Base-by-base conservation (phyloP, 805 yeast genomes). In the Blastobotrys attinorum region DNA sequence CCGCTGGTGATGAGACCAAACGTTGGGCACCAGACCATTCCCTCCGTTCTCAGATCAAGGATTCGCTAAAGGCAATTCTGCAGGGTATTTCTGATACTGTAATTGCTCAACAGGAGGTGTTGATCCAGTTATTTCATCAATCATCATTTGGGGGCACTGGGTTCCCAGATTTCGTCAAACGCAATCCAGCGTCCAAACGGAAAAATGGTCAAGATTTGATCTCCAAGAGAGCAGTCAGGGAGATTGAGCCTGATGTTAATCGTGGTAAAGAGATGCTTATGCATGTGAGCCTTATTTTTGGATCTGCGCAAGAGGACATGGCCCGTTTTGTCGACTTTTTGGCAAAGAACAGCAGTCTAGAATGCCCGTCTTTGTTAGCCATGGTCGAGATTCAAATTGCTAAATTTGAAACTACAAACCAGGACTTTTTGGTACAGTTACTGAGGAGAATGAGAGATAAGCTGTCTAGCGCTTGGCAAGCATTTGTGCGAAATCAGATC, bases 351-450 rank as follows among this genome's bases (percentile, higher is more conserved):
- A 65, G 67, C 31, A 63, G 64, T 31, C 56, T 71, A 8, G 66
- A 69, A 25, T 60, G 65, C 13, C 76, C 80, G 1, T 61, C 67
- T 3, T 51, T 75, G 1, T 48, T 72, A 37, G 52, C 69, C 1
- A 58, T 67, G 31, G 51, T 77, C 7, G 80, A 77, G 46, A 52
- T 61, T 21, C 59, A 64, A n/a, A 52, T 61, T 4, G 53, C 52
- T 20, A 56, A 53, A 8, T 56, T 69, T 16, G 71, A 71, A 7
- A 63, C 74, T 6, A 67, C 81, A 1, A 75, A 76, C 57, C 88
- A 81, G 55, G 95, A 84, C 49, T 85, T 72, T 52, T 63, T 73
- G 17, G 65, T 74, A 46, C 68, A 71, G 32, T 66, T 72, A 42
- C 65, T 81, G 48, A 68, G 66, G 25, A 76, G 75, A 47, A 50